Conservation (phyloP, 2,329 filamentous ascomycete species). For the Botrytis medusae region DNA sequence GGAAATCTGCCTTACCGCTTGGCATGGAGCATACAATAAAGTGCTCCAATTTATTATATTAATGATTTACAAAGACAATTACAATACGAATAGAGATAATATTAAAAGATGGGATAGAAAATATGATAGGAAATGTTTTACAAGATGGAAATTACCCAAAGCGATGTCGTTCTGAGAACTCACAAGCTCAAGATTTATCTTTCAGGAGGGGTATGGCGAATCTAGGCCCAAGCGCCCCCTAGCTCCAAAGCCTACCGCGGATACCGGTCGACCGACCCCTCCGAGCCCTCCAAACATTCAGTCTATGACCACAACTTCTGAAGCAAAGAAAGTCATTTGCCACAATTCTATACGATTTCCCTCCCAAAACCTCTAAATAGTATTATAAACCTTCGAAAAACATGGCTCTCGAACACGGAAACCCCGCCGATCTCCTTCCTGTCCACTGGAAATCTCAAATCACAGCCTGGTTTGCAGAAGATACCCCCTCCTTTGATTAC, state of each 20-base stretch:
- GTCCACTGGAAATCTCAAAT: constrained; percentile 80
- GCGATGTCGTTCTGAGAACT: background rate
- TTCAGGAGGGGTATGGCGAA: background rate
- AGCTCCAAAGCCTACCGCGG: background rate
- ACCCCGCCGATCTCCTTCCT: constrained; percentile 73
- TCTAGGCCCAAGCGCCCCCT: background rate
- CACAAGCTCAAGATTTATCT: background rate
- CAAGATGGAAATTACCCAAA: background rate
- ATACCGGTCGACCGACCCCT: constrained; percentile 4
- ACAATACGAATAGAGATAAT: background rate
- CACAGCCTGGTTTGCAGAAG: constrained; percentile 86
- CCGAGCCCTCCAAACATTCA: background rate
- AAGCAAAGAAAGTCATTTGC: background rate
- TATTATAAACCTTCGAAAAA: background rate
- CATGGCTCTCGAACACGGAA: constrained; percentile 49
- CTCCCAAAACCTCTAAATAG: background rate
- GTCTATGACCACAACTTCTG: background rate
- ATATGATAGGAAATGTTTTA: background rate
- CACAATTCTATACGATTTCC: background rate
- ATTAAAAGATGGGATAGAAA: too few relatives aligned
- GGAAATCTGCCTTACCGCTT: background rate
- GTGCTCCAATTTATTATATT: background rate
- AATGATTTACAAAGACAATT: background rate
- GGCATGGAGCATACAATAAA: background rate
- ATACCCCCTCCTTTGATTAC: constrained; percentile 95